Evolutionary conservation across 2,329 filamentous ascomycete species (phyloP).

Genomic region (Drechslerella dactyloides): DNA sequence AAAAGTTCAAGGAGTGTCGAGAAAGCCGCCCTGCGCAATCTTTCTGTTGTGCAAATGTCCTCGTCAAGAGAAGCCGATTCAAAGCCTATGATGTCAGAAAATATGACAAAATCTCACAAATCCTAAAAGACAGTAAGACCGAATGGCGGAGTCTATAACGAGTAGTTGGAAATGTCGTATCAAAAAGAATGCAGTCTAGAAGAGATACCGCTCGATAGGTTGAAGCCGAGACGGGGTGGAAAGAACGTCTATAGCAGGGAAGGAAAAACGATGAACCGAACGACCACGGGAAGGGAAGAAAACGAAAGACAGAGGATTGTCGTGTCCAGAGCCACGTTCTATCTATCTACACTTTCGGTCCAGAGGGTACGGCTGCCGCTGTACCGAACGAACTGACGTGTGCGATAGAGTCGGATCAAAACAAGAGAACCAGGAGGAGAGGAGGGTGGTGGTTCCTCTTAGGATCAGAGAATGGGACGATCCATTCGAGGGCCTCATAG

Average conservation of each 20-base stretch:
- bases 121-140: conserved; percentile 16
- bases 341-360: conserved; percentile 46
- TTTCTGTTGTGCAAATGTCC: conserved; percentile 27
- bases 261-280: conserved; percentile 9
- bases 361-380: conserved; percentile 19
- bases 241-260: conserved; percentile 42
- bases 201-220: conserved; percentile 36
- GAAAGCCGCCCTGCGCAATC: conserved; percentile 34
- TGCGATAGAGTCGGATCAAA: conserved; percentile 46
- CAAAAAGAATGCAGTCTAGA: conserved; percentile 49
- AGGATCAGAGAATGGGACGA: conserved; percentile 38
- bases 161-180: conserved; percentile 27
- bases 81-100: conserved; percentile 31
- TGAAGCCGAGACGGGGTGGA: conserved; percentile 33
- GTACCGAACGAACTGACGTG: conserved; percentile 48
- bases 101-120: conserved; percentile 7
- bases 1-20: conserved; percentile 28
- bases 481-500: conserved; percentile 38
- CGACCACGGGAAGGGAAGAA: conserved; percentile 28
- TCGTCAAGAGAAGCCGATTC: conserved; percentile 28
- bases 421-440: conserved; percentile 33
- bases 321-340: conserved; percentile 51
- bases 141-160: conserved; percentile 17
- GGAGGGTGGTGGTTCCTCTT: conserved; percentile 42
- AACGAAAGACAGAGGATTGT: conserved; percentile 47